Percentiles rank a stretch among this genome's conserved stretches.
Conservation (phyloP, 2,329 filamentous ascomycete genomes). For the Nothophaeocryptopus gaeumannii region DNA sequence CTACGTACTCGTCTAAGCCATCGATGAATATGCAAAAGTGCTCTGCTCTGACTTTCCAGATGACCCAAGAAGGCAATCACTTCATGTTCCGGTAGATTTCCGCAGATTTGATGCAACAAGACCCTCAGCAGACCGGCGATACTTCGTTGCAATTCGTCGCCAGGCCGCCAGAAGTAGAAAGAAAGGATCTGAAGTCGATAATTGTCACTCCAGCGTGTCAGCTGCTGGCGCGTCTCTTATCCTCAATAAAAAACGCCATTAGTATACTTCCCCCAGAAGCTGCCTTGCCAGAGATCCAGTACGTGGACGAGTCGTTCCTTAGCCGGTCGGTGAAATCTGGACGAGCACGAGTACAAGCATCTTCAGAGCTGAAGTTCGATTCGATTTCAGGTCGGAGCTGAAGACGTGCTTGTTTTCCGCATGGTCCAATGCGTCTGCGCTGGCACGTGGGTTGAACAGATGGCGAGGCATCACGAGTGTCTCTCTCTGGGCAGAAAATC, state of each 20-base stretch:
- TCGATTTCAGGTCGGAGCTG: too few species aligned
- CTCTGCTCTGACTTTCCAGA: background rate
- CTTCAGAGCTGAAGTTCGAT: too few species aligned
- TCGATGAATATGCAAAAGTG: conserved; percentile 23
- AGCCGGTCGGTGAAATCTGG: background rate
- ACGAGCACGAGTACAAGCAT: too few species aligned
- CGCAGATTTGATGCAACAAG: conserved; percentile 13
- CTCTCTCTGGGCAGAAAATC: background rate
- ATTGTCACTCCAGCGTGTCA: background rate
- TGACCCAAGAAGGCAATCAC: background rate
- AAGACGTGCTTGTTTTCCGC: too few species aligned
- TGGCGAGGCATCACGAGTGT: too few species aligned
- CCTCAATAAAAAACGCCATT: conserved; percentile 10
- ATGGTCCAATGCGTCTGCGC: too few species aligned
- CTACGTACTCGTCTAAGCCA: conserved; percentile 19
- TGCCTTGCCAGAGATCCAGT: conserved; percentile 14
- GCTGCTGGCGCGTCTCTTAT: background rate
- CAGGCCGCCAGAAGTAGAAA: conserved; percentile 22
- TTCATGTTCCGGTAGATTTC: background rate
- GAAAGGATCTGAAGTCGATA: background rate
- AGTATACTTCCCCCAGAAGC: conserved; percentile 16
- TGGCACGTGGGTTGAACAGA: too few species aligned
- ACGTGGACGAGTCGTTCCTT: background rate
- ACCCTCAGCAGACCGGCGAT: conserved; percentile 14
- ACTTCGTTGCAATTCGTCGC: conserved; percentile 11